These are phyloP conservation scores for Achaetomium macrosporum DNA, from an alignment of 2,329 filamentous ascomycete species.

Conservation along the genomic window DNA sequence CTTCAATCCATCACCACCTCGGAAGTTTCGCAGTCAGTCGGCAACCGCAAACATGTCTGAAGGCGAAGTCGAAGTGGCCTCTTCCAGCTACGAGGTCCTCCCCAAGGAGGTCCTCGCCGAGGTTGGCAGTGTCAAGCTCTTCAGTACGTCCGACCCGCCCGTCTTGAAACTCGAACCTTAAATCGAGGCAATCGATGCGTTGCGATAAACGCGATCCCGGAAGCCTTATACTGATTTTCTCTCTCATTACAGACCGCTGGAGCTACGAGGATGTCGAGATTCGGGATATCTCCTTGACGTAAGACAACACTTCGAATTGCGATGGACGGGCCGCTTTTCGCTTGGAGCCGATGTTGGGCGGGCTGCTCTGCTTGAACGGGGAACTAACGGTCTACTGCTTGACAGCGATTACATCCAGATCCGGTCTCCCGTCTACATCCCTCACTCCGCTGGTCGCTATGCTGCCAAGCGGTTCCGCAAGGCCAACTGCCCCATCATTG, in stretches of 20 bases:
- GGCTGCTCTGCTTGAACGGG: constrained; percentile 7
- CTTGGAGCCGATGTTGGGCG: neutral
- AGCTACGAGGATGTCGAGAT: constrained; percentile 99
- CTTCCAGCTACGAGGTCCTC: constrained; percentile 70
- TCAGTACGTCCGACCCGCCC: constrained; percentile 44
- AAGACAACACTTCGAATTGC: constrained; percentile 44
- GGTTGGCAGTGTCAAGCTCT: constrained; percentile 90
- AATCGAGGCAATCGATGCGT: constrained; percentile 8
- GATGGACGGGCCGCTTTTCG: constrained; percentile 6
- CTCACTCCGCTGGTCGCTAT: constrained; percentile 98
- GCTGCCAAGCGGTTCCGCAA: constrained; percentile 99
- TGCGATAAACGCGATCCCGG: neutral
- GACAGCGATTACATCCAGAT: constrained; percentile 98
- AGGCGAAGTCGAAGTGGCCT: constrained; percentile 87
- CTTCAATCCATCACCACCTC: constrained; percentile 24
- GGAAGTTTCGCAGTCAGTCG: constrained; percentile 26
- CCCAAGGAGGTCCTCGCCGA: constrained; percentile 89
- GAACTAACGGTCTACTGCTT: constrained; percentile 31
- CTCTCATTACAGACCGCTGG: constrained; percentile 80
- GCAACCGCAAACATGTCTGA: constrained; percentile 72
- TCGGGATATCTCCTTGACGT: constrained; percentile 99
- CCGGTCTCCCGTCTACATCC: constrained; percentile 96
- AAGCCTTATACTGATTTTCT: constrained; percentile 16
- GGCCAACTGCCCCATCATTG: constrained; percentile 99
- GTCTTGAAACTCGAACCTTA: neutral